Evolutionary conservation across 2,329 filamentous ascomycete genomes (phyloP), one percentile per base, ranked within the genome.

Genomic region (Phialocephala subalpina): DNA sequence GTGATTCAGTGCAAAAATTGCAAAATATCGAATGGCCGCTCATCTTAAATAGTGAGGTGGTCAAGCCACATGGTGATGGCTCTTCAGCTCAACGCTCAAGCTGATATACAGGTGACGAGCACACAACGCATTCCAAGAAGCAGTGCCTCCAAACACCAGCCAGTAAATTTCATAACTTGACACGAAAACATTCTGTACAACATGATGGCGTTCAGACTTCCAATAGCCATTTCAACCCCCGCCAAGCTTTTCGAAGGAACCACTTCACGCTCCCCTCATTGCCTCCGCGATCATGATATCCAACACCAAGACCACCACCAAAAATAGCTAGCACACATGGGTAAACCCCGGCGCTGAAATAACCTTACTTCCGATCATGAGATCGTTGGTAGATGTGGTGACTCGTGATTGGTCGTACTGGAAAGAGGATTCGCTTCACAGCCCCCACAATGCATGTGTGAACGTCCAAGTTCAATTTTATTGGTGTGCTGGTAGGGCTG

Each of bases 221-320:
- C 16, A 42, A 42, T 42, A n/a, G 14, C 40, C 2, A 5, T 42
- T 18, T 16, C 40, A 16, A 18, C 2, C 2, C 18, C 40, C 40
- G 40, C 40, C 40, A 42, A 18, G 40, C 12, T 6, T 42, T 42
- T 42, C 40, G 6, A 16, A 42, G 40, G 40, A 42, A 42, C n/a
- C n/a, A n/a, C n/a, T n/a, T n/a, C n/a, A n/a, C n/a, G n/a, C n/a
- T n/a, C n/a, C n/a, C n/a, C n/a, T n/a, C n/a, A n/a, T n/a, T 53
- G 47, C 47, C 47, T 53, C 47, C 47, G 27, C 47, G 22, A 53
- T 53, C 47, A 53, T 53, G n/a, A 27, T 53, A 53, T 53, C 20
- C 47, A 47, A 20, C 47, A 22, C 25, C 4, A 25, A 25, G 20
- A 3, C 12, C 2, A n/a, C 11, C 47, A 29, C 27, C 27, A 53